Evolutionary conservation across 371 early-diverging fungal genomes (phyloP).

Genomic region (Mortierella sp.): DNA sequence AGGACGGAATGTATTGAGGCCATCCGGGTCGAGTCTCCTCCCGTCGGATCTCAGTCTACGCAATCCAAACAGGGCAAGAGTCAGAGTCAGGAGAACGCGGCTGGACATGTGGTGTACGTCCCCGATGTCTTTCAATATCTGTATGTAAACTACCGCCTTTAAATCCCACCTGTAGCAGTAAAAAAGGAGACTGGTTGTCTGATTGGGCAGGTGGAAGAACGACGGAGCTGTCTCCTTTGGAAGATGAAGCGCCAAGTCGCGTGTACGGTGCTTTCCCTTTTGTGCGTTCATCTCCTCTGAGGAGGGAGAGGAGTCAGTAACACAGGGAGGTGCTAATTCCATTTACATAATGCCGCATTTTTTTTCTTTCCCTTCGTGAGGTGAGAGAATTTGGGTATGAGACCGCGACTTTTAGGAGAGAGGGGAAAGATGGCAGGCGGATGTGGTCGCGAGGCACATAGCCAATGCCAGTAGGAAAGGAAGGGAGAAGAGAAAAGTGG

Average conservation of each 20-base stretch:
- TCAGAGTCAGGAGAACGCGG: not conserved
- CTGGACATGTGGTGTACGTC: constrained; percentile 15
- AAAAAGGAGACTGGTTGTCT: not conserved
- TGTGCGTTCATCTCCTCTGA: too few species aligned
- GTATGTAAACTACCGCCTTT: constrained; percentile 34
- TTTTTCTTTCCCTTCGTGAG: not conserved
- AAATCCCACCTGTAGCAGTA: not conserved
- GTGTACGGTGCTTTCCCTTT: too few species aligned
- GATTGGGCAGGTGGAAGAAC: not conserved
- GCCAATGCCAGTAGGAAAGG: not conserved
- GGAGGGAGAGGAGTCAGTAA: not conserved
- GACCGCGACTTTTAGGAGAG: not conserved
- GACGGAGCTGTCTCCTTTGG: not conserved
- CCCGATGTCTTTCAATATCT: constrained; percentile 38
- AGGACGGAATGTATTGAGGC: constrained; percentile 26
- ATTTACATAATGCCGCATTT: constrained; percentile 9
- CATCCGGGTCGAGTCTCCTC: constrained; percentile 18
- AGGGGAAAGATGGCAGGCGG: not conserved
- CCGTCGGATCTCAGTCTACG: not conserved
- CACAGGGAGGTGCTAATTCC: not conserved
- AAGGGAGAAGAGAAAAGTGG: not conserved
- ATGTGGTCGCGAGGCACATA: not conserved
- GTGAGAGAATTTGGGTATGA: not conserved
- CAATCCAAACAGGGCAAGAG: not conserved
- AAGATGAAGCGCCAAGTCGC: not conserved